Percentiles rank a stretch among this genome's conserved stretches.
These are phyloP conservation scores for Artemisia tridentata DNA, from an alignment of 129 eudicot genomes.

Conservation along the genomic window DNA sequence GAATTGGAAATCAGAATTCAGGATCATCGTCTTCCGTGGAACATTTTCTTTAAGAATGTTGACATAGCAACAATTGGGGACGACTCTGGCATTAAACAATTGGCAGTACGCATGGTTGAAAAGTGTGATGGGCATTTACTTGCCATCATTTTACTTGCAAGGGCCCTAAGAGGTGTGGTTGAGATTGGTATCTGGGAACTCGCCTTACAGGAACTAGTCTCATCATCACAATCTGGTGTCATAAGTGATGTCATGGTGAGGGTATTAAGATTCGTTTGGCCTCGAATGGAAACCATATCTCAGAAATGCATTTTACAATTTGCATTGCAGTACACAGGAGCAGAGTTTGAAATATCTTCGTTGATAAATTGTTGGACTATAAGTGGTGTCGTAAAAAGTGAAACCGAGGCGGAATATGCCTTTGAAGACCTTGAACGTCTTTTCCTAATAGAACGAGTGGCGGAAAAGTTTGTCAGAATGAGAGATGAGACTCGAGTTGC, in stretches of 20 bases:
- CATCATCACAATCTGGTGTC: slow-evolving; percentile 12
- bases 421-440: neutral
- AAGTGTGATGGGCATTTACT: slow-evolving; percentile 18
- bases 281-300: neutral
- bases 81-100: neutral
- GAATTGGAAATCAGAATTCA: slow-evolving; percentile 15
- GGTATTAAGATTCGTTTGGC: slow-evolving; percentile 17
- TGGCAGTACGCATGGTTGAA: neutral
- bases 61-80: neutral
- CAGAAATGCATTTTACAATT: slow-evolving; percentile 16
- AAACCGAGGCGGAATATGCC: no score
- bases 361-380: neutral
- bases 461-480: slow-evolving; percentile 7
- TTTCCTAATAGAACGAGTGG: slow-evolving; percentile 10
- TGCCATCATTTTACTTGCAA: slow-evolving; percentile 22
- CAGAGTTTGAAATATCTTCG: neutral
- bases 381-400: no score
- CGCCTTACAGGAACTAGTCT: slow-evolving; percentile 13
- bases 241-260: slow-evolving; percentile 11
- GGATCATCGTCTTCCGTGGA: slow-evolving; percentile 18
- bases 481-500: slow-evolving; percentile 21
- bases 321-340: slow-evolving; percentile 3
- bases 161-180: slow-evolving; percentile 8
- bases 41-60: neutral
- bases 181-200: neutral